Evolutionary conservation across 345 rosid genomes (phyloP).

Genomic region (Euphorbia pulcherrima): DNA sequence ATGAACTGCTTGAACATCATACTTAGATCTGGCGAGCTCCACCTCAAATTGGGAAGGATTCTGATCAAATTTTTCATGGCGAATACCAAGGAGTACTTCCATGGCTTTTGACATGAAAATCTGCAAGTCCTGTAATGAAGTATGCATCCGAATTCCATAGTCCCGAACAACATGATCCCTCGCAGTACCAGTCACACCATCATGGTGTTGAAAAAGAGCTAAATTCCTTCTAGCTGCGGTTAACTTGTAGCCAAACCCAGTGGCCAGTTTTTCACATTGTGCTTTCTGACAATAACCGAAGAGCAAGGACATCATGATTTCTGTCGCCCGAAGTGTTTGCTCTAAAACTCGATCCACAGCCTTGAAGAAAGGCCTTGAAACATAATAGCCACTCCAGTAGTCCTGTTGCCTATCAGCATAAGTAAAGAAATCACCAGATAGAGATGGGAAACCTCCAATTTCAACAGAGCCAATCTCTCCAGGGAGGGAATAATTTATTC

Average conservation of each 20-base stretch:
- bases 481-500: constrained; percentile 73
- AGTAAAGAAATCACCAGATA: constrained; percentile 95
- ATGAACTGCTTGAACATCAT: constrained; percentile 78
- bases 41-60: constrained; percentile 73
- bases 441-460: constrained; percentile 88
- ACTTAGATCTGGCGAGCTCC: constrained; percentile 69
- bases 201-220: constrained; percentile 99
- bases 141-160: constrained; percentile 88
- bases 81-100: constrained; percentile 77
- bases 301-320: constrained; percentile 79
- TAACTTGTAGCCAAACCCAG: constrained; percentile 68
- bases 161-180: constrained; percentile 91
- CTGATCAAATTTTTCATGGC: constrained; percentile 74
- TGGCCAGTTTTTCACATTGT: constrained; percentile 80
- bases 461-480: constrained; percentile 77
- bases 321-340: constrained; percentile 83
- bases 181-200: constrained; percentile 96
- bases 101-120: constrained; percentile 95
- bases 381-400: constrained; percentile 99
- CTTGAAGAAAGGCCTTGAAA: constrained; percentile 96
- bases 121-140: constrained; percentile 82
- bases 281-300: constrained; percentile 83
- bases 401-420: constrained; percentile 90
- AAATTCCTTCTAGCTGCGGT: constrained; percentile 94
- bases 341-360: constrained; percentile 95